Evolutionary conservation across 2,329 filamentous ascomycete genomes (phyloP).

Genomic region (Penicillium hordei): DNA sequence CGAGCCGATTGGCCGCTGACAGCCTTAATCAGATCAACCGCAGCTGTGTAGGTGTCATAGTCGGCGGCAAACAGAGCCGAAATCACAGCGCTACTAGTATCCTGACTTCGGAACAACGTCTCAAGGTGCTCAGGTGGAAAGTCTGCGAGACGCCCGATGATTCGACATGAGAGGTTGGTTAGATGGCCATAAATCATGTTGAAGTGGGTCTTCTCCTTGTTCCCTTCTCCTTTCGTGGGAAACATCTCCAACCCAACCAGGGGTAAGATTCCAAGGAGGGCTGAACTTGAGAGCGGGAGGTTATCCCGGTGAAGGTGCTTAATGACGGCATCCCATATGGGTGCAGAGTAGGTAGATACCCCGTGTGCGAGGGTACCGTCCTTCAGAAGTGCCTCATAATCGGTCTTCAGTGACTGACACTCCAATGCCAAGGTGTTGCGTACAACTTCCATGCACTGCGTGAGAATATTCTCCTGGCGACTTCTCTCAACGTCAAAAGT

Average conservation of each 20-base stretch:
- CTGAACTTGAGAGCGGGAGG: constrained; percentile 70
- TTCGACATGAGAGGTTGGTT: constrained; percentile 64
- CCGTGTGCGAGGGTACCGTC: constrained; percentile 64
- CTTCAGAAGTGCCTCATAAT: constrained; percentile 65
- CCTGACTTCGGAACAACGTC: constrained; percentile 65
- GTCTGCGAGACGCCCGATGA: constrained; percentile 76
- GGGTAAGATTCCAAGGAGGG: constrained; percentile 68
- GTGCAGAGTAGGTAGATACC: constrained; percentile 67
- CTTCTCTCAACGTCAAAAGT: constrained; percentile 49
- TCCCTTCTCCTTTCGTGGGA: constrained; percentile 48
- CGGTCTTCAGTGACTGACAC: constrained; percentile 66
- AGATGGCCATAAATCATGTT: constrained; percentile 69
- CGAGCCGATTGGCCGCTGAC: constrained; percentile 69
- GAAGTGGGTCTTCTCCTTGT: constrained; percentile 65
- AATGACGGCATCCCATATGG: constrained; percentile 76
- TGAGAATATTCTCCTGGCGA: constrained; percentile 54
- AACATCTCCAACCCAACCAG: constrained; percentile 77
- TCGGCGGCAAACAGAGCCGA: constrained; percentile 80
- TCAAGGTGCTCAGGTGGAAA: constrained; percentile 70
- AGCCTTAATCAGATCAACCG: constrained; percentile 78
- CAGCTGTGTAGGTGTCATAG: constrained; percentile 73
- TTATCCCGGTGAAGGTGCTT: constrained; percentile 66
- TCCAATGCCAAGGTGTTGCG: constrained; percentile 68
- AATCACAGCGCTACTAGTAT: constrained; percentile 72
- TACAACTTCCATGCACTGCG: constrained; percentile 63